A percentile compares a stretch with the other conserved stretches of the same genome.
Evolutionary conservation across 2,329 filamentous ascomycete species (phyloP).

Genomic region (Nemania sp.): DNA sequence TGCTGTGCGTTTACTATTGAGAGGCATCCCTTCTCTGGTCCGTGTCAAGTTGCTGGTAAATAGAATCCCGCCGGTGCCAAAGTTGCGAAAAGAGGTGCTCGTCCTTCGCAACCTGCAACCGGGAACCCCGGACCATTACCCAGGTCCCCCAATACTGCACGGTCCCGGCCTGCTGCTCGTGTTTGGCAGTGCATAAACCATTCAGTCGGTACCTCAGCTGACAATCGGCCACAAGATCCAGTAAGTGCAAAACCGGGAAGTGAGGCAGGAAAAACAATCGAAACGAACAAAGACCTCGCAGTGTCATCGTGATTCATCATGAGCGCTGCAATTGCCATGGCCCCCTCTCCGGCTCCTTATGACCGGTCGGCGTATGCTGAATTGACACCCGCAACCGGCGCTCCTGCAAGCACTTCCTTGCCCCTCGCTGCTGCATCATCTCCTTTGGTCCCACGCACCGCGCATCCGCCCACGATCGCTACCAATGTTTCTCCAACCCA

Average conservation of each 20-base stretch:
- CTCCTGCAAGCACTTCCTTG: slow-evolving; percentile 36
- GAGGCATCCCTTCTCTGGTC: not conserved
- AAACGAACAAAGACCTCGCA: slow-evolving; percentile 15
- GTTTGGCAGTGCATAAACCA: slow-evolving; percentile 31
- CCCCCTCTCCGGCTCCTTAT: slow-evolving; percentile 69
- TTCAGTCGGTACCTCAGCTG: slow-evolving; percentile 39
- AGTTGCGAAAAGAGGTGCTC: slow-evolving; percentile 5
- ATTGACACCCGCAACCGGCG: slow-evolving; percentile 51
- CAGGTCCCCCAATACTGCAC: slow-evolving; percentile 32
- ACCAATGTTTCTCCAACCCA: slow-evolving; percentile 44
- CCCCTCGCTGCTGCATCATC: slow-evolving; percentile 41
- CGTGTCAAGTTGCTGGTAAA: slow-evolving; percentile 6
- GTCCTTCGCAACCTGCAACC: slow-evolving; percentile 1
- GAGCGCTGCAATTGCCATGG: slow-evolving; percentile 72
- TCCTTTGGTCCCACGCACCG: slow-evolving; percentile 52
- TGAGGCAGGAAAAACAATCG: slow-evolving; percentile 2
- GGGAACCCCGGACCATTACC: slow-evolving; percentile 18
- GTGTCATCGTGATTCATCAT: slow-evolving; percentile 49
- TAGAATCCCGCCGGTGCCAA: slow-evolving; percentile 1
- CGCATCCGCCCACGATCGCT: slow-evolving; percentile 33
- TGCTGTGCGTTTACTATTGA: not conserved
- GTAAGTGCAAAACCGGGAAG: slow-evolving; percentile 19
- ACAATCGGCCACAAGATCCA: slow-evolving; percentile 29
- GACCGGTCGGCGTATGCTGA: slow-evolving; percentile 62
- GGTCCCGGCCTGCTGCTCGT: slow-evolving; percentile 30